Base-by-base conservation (phyloP, 1,284 basidiomycete genomes). In the Peniophora sp. region DNA sequence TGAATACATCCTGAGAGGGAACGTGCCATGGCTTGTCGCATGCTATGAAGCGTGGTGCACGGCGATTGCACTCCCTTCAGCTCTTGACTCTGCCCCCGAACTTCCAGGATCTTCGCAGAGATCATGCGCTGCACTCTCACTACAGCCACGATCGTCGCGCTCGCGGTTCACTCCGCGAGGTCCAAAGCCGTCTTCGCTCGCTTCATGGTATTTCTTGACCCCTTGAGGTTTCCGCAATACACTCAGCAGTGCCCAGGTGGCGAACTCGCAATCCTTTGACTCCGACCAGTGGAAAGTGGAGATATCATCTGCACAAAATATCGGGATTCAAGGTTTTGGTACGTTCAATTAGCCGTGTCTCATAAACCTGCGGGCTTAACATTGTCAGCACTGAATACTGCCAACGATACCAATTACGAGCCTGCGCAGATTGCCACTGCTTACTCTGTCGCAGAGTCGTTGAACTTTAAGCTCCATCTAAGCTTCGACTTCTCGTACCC, bases 401-500 rank as follows among this genome's bases (percentile, higher is more conserved):
- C 55, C 6, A 48, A 52, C 10, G 43, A 56, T 14, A 53, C 22
- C 27, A 12, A 32, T n/a, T 67, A 65, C 48, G 64, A 68, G 48
- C 56, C 62, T 12, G 58, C 55, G 20, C 56, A 55, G 20, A 60
- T 66, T 19, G 58, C 54, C 6, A 58, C 61, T 41, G 66, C 65
- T 16, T 67, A 61, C 20, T 53, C 58, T 43, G 65, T 59, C 0
- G 65, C 65, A 3, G 66, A 65, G 49, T 49, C 55, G 12, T 52
- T 56, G 6, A 55, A 54, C 45, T 69, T 68, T 58, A 61, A 65
- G 50, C 56, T 68, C 14, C 65, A 67, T 56, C 60, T 62, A 52
- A 66, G 63, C n/a, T 65, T 68, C 52, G 66, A 68, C 55, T 65
- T 67, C 59, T 58, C 56, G 3, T 58, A 55, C 49, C 27, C 53